phyloP scores from a whole-genome alignment of 768 basidiomycete species.

The Pisolithus tinctorius region DNA sequence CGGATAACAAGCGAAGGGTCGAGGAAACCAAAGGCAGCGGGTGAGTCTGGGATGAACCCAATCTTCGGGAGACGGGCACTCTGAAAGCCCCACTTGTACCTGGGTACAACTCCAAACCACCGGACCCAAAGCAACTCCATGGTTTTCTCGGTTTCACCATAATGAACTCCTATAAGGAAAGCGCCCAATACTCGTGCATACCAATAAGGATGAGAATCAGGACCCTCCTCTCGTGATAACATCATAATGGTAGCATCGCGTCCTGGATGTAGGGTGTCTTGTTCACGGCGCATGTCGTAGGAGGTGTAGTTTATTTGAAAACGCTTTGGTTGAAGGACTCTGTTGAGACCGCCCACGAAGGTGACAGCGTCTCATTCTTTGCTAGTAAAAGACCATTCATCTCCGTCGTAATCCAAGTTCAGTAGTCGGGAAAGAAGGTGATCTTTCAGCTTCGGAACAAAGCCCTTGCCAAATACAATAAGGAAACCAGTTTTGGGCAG shows the following conservation, averaged over 20 bases:
- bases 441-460: constrained; percentile 12
- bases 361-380: not conserved
- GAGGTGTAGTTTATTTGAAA: constrained; percentile 15
- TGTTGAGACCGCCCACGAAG: constrained; percentile 11
- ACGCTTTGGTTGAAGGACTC: not conserved
- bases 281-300: constrained; percentile 12
- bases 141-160: too few relatives aligned
- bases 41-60: constrained; percentile 13
- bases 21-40: constrained; percentile 16
- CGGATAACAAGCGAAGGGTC: constrained; percentile 16
- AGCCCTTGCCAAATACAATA: too few relatives aligned
- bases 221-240: constrained; percentile 7
- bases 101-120: too few relatives aligned
- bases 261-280: constrained; percentile 16
- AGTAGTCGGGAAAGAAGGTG: constrained; percentile 15
- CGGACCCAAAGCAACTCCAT: too few relatives aligned
- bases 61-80: constrained; percentile 16
- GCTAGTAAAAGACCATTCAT: constrained; percentile 5
- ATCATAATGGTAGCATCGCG: constrained; percentile 16
- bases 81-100: too few relatives aligned
- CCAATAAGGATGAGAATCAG: constrained; percentile 14
- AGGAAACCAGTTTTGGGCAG: too few relatives aligned
- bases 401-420: constrained; percentile 8
- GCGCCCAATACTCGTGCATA: constrained; percentile 17
- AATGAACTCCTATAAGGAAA: too few relatives aligned